Conservation (phyloP, 2,329 filamentous ascomycete species). For the Exophiala calicioides region DNA sequence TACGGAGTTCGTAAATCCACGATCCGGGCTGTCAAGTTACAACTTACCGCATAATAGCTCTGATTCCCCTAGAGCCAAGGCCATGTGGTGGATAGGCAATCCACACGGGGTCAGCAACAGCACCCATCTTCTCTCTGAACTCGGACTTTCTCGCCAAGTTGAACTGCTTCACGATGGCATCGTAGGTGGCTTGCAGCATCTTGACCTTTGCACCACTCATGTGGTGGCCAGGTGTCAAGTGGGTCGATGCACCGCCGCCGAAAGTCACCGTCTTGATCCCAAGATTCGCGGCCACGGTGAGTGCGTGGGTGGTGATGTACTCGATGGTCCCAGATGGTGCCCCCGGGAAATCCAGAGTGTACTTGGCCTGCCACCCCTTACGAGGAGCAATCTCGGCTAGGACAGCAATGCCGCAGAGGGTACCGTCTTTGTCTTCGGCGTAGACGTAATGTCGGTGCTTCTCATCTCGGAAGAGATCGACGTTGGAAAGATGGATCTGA, state of each 20-base stretch:
- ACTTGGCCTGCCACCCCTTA: conserved; percentile 93
- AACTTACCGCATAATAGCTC: conserved; percentile 60
- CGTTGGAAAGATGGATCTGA: conserved; percentile 88
- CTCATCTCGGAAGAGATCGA: conserved; percentile 82
- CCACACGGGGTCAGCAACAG: conserved; percentile 78
- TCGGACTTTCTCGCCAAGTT: conserved; percentile 81
- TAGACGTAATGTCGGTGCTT: conserved; percentile 85
- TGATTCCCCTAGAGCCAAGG: conserved; percentile 75
- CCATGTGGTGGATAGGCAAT: conserved; percentile 88
- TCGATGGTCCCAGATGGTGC: conserved; percentile 88
- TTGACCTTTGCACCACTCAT: conserved; percentile 77
- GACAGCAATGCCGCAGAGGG: conserved; percentile 75
- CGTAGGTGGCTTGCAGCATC: conserved; percentile 80
- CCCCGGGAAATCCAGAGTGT: conserved; percentile 88
- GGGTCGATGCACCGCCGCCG: conserved; percentile 75
- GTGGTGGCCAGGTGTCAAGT: conserved; percentile 77
- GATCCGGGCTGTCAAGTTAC: too few relatives aligned
- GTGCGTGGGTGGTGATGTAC: conserved; percentile 71
- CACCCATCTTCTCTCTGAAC: conserved; percentile 88
- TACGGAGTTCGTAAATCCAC: not conserved
- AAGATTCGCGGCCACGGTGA: conserved; percentile 60
- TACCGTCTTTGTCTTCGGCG: conserved; percentile 70
- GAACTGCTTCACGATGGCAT: conserved; percentile 76
- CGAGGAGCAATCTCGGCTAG: conserved; percentile 77
- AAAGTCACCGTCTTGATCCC: conserved; percentile 76